Conservation (phyloP, 257 asterid species). For the Nicotiana knightiana region DNA sequence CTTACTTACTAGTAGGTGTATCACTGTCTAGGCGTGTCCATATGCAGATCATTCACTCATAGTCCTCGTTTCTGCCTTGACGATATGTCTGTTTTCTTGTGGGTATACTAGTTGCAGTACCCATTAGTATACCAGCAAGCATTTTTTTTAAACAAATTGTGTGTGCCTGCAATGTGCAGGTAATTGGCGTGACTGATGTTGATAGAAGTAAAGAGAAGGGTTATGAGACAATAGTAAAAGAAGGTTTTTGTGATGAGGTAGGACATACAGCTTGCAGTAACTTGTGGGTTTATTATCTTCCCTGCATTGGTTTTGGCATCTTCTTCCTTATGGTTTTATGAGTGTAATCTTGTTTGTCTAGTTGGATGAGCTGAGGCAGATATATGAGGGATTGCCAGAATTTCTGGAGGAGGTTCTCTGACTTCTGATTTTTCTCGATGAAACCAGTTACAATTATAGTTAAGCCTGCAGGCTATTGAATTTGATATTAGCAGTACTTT, state of each 20-base stretch:
- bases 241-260: conserved; percentile 93
- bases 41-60: background rate
- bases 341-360: conserved; percentile 35
- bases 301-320: conserved; percentile 1
- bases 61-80: background rate
- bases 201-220: conserved; percentile 85
- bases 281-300: conserved; percentile 1
- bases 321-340: conserved; percentile 2
- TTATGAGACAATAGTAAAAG: conserved; percentile 84
- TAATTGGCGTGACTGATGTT: conserved; percentile 79
- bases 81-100: background rate
- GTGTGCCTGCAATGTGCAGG: conserved; percentile 43
- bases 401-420: conserved; percentile 83
- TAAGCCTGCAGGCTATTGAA: background rate
- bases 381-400: conserved; percentile 93
- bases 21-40: too few species aligned
- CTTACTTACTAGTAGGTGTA: too few species aligned
- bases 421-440: conserved; percentile 17
- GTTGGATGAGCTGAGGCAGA: conserved; percentile 98
- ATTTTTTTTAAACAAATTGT: background rate
- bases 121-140: background rate
- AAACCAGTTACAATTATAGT: background rate
- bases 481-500: conserved; percentile 23
- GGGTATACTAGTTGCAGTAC: background rate
- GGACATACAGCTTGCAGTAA: background rate